A percentile compares a stretch with the other conserved stretches of the same genome.
phyloP scores from a whole-genome alignment of 2,329 filamentous ascomycete genomes.

The Botryosphaeria dothidea region DNA sequence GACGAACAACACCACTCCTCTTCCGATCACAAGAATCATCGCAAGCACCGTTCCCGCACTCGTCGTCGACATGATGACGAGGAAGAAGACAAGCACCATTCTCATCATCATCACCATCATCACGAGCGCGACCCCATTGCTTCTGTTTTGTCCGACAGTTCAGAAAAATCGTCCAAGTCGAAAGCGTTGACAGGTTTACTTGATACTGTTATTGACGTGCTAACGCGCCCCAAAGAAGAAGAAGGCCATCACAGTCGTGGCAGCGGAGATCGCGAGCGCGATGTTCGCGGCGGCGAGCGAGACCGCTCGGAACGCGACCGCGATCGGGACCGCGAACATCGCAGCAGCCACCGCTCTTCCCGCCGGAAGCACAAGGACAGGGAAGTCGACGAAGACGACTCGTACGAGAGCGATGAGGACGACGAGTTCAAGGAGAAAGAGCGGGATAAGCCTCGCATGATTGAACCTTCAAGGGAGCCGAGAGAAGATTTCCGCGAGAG shows the following conservation, averaged over 20 bases:
- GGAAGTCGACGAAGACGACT: conserved; percentile 12
- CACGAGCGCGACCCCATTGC: background rate
- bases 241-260: conserved; percentile 4
- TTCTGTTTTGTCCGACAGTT: conserved; percentile 1
- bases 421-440: conserved; percentile 4
- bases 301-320: background rate
- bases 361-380: conserved; percentile 7
- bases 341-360: conserved; percentile 6
- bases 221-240: conserved; percentile 19
- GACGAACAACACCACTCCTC: background rate
- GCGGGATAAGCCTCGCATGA: conserved; percentile 3
- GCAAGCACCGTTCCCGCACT: conserved; percentile 3
- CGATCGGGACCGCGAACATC: conserved; percentile 6
- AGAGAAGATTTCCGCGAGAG: conserved; percentile 5
- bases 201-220: conserved; percentile 11
- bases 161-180: background rate
- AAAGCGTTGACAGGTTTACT: conserved; percentile 1
- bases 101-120: background rate
- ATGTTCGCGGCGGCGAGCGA: background rate
- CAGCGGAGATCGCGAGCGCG: background rate
- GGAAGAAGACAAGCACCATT: background rate
- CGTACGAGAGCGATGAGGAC: background rate
- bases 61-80: background rate
- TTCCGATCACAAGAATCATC: conserved; percentile 4
- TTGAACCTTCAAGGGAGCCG: conserved; percentile 4